Base-by-base conservation (phyloP, 768 basidiomycete genomes). In the Panaeolus papilionaceus region DNA sequence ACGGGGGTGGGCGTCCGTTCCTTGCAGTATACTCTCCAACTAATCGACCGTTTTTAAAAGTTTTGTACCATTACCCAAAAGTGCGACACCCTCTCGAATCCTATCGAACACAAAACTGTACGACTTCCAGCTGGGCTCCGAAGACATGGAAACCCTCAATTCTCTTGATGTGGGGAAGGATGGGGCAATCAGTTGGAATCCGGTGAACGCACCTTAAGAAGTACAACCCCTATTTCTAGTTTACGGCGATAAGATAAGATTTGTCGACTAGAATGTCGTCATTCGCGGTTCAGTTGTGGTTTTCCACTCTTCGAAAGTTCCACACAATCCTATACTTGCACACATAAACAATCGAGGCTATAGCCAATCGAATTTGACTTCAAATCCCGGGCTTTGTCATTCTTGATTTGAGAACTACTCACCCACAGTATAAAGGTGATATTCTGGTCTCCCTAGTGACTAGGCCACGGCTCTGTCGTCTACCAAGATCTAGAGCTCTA, bases 101-200 rank as follows among this genome's bases (percentile, higher is more conserved):
- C 79, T 77, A 28, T 89, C 89, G 7, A 98, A 98, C 70, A 79
- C 88, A 0, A 76, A 92, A 28, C 75, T 97, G 0, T 96, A 87
- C 68, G 89, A 93, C 72, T 96, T 96, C 71, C 86, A 87, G 64
- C 80, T 98, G 23, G 76, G 75, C 61, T 75, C 77, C 26, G 88
- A 88, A 51, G 94, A 96, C 64, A 87, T 97, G 82, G 71, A 72
- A 0, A 77, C 75, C 33, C 79, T 98, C 12, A 89, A 95, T 74
- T 81, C 76, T 0, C 81, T 97, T 1, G 94, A 97, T 74, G 78
- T 82, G 62, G 96, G 93, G 0, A 84, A 88, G 63, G 84, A 82
- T 0, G 95, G 95, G 2, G 88, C 91, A 0, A 79, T 92, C 51
- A 90, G 86, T 68, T 97, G 95, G 96, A 94, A 97, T 73, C 94